phyloP scores from a whole-genome alignment of 139 green algal species.

The Nannochloris sp. region DNA sequence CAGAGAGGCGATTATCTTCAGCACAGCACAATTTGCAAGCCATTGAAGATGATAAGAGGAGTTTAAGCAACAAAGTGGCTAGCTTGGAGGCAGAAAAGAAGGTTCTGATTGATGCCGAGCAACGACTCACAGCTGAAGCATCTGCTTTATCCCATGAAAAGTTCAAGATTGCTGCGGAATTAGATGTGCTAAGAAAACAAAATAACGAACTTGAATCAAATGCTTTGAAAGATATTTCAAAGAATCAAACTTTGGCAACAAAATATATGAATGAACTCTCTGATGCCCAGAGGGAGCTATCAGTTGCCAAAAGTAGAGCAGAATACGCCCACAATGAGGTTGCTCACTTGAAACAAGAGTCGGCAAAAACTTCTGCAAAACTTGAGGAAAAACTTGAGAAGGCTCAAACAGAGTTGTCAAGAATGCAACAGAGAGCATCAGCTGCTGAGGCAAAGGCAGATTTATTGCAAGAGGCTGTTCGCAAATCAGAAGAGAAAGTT shows the following conservation, averaged over 20 bases:
- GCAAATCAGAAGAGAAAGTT: slow-evolving; percentile 39
- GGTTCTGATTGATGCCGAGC: slow-evolving; percentile 28
- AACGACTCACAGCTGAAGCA: slow-evolving; percentile 13
- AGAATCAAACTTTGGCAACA: slow-evolving; percentile 24
- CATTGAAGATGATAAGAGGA: slow-evolving; percentile 13
- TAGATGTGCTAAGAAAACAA: slow-evolving; percentile 23
- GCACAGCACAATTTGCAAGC: slow-evolving; percentile 22
- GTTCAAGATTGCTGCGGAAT: slow-evolving; percentile 32
- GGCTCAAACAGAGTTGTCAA: slow-evolving; percentile 18
- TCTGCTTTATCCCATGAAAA: slow-evolving; percentile 24
- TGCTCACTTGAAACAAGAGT: slow-evolving; percentile 5
- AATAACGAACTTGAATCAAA: slow-evolving; percentile 11
- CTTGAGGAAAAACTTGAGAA: slow-evolving; percentile 26
- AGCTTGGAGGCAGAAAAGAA: slow-evolving; percentile 34
- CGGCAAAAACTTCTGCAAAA: slow-evolving; percentile 4
- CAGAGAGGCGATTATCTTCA: slow-evolving; percentile 22
- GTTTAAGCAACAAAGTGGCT: slow-evolving; percentile 13
- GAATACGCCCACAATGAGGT: slow-evolving; percentile 11
- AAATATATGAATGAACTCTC: slow-evolving; percentile 18
- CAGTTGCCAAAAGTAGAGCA: slow-evolving; percentile 10
- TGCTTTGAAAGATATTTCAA: slow-evolving; percentile 11
- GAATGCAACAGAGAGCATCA: slow-evolving; percentile 28
- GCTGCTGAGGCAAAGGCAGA: slow-evolving; percentile 32
- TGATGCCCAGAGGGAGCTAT: slow-evolving; percentile 30
- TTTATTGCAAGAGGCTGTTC: slow-evolving; percentile 37